Evolutionary conservation across 805 yeast genomes (phyloP).

Genomic region (Priceomyces medius): DNA sequence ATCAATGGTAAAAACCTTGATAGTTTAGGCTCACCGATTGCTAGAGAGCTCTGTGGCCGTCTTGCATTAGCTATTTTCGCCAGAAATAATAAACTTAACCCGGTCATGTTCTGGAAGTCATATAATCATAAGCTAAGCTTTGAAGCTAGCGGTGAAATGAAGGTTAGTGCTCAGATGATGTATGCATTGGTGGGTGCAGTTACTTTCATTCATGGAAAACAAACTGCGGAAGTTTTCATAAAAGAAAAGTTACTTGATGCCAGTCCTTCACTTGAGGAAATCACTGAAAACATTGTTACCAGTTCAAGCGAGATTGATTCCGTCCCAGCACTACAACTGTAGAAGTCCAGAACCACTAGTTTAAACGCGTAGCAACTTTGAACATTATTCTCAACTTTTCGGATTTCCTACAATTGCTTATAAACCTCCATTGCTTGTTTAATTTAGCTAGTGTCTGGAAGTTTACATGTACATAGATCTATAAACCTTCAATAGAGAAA

Average conservation of each 20-base stretch:
- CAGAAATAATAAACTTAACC: constrained; percentile 45
- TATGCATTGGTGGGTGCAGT: constrained; percentile 71
- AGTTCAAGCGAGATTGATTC: constrained; percentile 17
- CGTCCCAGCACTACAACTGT: background rate
- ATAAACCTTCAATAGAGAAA: constrained; percentile 2
- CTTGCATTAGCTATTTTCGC: constrained; percentile 53
- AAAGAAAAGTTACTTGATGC: constrained; percentile 45
- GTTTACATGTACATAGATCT: constrained; percentile 4
- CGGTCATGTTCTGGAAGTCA: constrained; percentile 66
- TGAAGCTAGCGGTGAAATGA: constrained; percentile 54
- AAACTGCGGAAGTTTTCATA: constrained; percentile 57
- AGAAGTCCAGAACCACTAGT: background rate
- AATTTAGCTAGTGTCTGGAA: background rate
- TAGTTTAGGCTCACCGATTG: constrained; percentile 54
- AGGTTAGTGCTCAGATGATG: constrained; percentile 53
- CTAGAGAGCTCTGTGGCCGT: constrained; percentile 53
- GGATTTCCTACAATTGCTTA: background rate
- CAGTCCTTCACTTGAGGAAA: constrained; percentile 30
- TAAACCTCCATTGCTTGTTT: too few relatives aligned
- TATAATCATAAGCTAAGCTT: constrained; percentile 47
- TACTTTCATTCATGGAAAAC: constrained; percentile 58
- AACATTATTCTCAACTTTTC: background rate
- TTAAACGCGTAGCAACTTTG: background rate
- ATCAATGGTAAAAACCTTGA: constrained; percentile 55
- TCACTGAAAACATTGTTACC: constrained; percentile 31